Evolutionary conservation across 2,329 filamentous ascomycete genomes (phyloP).

Genomic region (Cercospora sojina): DNA sequence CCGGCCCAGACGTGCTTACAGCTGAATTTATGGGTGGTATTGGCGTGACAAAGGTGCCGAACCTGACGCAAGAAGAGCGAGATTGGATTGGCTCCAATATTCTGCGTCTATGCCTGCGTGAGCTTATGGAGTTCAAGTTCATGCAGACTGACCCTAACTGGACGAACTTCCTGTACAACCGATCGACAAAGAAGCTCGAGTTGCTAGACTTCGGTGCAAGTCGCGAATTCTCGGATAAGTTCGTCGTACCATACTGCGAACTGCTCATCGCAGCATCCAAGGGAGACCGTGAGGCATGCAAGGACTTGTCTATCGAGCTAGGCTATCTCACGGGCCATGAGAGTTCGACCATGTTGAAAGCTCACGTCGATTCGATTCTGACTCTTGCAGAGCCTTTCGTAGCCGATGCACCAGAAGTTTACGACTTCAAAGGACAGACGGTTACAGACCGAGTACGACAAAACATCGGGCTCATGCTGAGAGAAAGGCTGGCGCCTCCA

Average conservation of each 20-base stretch:
- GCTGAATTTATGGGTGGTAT: constrained; percentile 88
- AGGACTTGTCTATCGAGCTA: constrained; percentile 34
- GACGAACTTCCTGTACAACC: constrained; percentile 97
- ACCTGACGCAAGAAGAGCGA: constrained; percentile 76
- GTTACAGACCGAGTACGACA: constrained; percentile 90
- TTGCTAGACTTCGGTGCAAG: constrained; percentile 94
- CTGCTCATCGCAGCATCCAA: constrained; percentile 78
- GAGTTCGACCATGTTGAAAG: constrained; percentile 79
- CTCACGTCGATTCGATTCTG: constrained; percentile 82
- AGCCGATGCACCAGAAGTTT: constrained; percentile 70
- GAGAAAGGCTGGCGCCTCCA: constrained; percentile 81
- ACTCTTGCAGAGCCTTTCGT: constrained; percentile 92
- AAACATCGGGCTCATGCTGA: constrained; percentile 89
- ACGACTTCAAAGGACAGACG: constrained; percentile 91
- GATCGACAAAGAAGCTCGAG: constrained; percentile 66
- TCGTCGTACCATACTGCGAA: constrained; percentile 75
- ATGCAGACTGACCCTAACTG: constrained; percentile 99
- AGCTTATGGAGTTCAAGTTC: constrained; percentile 91
- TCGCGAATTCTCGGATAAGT: constrained; percentile 76
- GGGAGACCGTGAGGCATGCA: constrained; percentile 37
- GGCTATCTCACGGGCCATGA: constrained; percentile 94
- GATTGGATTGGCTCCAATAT: constrained; percentile 98
- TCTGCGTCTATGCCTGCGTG: constrained; percentile 83
- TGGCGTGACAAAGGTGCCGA: constrained; percentile 73
- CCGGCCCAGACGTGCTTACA: constrained; percentile 81